Evolutionary conservation across 768 basidiomycete species (phyloP).

Genomic region (Amanita rubescens): DNA sequence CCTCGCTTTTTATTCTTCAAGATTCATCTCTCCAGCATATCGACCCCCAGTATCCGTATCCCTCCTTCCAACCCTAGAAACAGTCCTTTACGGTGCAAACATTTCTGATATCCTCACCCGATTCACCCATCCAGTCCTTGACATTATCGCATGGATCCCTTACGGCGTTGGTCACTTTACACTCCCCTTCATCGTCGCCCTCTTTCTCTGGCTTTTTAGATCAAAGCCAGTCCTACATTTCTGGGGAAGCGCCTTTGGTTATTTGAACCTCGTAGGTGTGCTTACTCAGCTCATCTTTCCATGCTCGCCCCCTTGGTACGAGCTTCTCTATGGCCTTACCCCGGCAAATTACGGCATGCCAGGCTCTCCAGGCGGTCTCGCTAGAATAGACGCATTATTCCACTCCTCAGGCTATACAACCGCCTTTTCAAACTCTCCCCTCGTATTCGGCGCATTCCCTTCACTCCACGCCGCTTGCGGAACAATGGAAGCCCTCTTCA

Average conservation of each 20-base stretch:
- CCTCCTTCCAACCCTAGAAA: constrained; percentile 89
- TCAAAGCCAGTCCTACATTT: constrained; percentile 72
- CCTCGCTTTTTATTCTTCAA: constrained; percentile 77
- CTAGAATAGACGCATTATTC: constrained; percentile 87
- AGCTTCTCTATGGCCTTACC: constrained; percentile 91
- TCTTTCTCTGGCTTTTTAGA: constrained; percentile 86
- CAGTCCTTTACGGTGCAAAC: constrained; percentile 94
- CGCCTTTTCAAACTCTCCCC: constrained; percentile 78
- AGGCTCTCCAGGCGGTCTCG: constrained; percentile 89
- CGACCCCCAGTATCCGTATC: constrained; percentile 87
- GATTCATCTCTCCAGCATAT: constrained; percentile 70
- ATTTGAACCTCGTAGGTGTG: constrained; percentile 87
- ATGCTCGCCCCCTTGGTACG: constrained; percentile 96
- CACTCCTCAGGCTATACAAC: constrained; percentile 67
- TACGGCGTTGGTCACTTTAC: constrained; percentile 94
- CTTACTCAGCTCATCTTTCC: constrained; percentile 84
- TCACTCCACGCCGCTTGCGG: constrained; percentile 87
- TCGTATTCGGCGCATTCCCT: constrained; percentile 97
- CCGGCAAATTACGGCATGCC: constrained; percentile 90
- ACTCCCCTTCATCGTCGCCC: constrained; percentile 80
- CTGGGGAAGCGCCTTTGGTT: constrained; percentile 86
- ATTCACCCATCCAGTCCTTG: constrained; percentile 87
- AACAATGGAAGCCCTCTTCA: constrained; percentile 88
- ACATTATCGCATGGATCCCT: constrained; percentile 92
- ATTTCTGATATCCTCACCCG: constrained; percentile 95